Evolutionary conservation across 495 filamentous ascomycete genomes (phyloP).

Genomic region (Daldinia concentrica): DNA sequence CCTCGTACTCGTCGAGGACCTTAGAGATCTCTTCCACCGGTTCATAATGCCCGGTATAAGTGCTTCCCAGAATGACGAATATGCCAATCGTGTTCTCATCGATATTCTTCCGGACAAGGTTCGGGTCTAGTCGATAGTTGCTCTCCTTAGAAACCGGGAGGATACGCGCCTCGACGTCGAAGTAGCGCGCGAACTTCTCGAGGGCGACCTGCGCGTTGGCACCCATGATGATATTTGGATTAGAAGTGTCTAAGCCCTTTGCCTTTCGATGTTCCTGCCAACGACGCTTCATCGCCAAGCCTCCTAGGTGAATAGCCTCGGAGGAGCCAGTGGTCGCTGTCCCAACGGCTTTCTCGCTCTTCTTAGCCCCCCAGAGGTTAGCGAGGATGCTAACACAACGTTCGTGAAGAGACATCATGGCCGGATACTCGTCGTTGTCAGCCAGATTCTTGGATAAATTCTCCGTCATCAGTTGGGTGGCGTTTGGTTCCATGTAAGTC

Average conservation of each 20-base stretch:
- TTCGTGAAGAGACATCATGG: slow-evolving; percentile 76
- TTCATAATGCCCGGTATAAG: slow-evolving; percentile 81
- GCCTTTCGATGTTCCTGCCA: slow-evolving; percentile 74
- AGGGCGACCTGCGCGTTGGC: slow-evolving; percentile 80
- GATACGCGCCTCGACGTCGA: slow-evolving; percentile 78
- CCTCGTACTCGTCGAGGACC: slow-evolving; percentile 72
- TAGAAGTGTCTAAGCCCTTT: slow-evolving; percentile 67
- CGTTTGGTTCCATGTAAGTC: slow-evolving; percentile 76
- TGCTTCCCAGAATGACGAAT: slow-evolving; percentile 77
- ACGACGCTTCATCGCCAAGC: slow-evolving; percentile 79
- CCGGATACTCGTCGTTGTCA: slow-evolving; percentile 81
- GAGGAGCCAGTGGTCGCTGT: slow-evolving; percentile 77
- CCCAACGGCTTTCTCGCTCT: slow-evolving; percentile 73
- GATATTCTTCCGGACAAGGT: slow-evolving; percentile 69
- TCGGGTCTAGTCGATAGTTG: slow-evolving; percentile 69
- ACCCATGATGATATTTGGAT: slow-evolving; percentile 82
- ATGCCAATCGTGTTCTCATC: slow-evolving; percentile 84
- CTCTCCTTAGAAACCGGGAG: slow-evolving; percentile 72
- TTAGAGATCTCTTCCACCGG: slow-evolving; percentile 74
- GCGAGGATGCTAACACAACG: slow-evolving; percentile 77
- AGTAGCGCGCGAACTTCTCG: slow-evolving; percentile 79
- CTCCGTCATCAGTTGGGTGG: slow-evolving; percentile 70
- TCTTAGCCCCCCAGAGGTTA: slow-evolving; percentile 72
- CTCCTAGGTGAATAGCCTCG: slow-evolving; percentile 79
- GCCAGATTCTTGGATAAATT: slow-evolving; percentile 74